phyloP scores from a whole-genome alignment of 1,284 basidiomycete species.

The Mycena sp. region DNA sequence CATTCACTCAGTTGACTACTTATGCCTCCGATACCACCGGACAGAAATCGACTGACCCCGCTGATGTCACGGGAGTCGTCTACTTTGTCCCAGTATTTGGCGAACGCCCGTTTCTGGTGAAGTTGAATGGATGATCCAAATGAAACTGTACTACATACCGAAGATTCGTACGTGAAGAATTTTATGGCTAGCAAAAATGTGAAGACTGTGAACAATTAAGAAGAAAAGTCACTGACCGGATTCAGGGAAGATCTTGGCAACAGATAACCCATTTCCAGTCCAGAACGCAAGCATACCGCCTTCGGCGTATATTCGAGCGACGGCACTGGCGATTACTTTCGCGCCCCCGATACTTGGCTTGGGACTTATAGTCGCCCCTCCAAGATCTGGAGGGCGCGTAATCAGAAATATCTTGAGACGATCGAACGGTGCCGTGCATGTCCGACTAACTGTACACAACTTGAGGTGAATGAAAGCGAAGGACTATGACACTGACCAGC shows the following conservation, averaged over 20 bases:
- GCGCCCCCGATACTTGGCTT: conserved; percentile 65
- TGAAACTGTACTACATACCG: conserved; percentile 59
- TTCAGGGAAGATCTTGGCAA: conserved; percentile 95
- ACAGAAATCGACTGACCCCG: conserved; percentile 91
- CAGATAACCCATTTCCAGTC: conserved; percentile 86
- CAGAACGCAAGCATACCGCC: conserved; percentile 94
- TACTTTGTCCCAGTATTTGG: conserved; percentile 90
- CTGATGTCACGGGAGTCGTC: conserved; percentile 92
- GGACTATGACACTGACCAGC: conserved; percentile 65
- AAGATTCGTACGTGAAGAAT: conserved; percentile 95
- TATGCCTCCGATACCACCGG: conserved; percentile 96
- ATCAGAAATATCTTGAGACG: conserved; percentile 98
- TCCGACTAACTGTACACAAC: conserved; percentile 78
- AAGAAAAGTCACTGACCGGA: conserved; percentile 17
- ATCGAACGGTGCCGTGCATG: conserved; percentile 98
- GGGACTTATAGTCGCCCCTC: conserved; percentile 57
- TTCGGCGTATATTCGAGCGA: conserved; percentile 84
- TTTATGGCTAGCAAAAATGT: conserved; percentile 87
- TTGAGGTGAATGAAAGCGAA: conserved; percentile 20
- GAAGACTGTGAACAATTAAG: not conserved
- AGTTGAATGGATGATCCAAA: conserved; percentile 23
- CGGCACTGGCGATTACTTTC: conserved; percentile 76
- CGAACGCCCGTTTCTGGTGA: conserved; percentile 90
- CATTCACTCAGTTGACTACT: conserved; percentile 88
- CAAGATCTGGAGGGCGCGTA: conserved; percentile 79